A percentile compares a stretch with the other conserved stretches of the same genome.
Evolutionary conservation across 148 eudicot genomes (phyloP).

Genomic region (Camellia japonica): DNA sequence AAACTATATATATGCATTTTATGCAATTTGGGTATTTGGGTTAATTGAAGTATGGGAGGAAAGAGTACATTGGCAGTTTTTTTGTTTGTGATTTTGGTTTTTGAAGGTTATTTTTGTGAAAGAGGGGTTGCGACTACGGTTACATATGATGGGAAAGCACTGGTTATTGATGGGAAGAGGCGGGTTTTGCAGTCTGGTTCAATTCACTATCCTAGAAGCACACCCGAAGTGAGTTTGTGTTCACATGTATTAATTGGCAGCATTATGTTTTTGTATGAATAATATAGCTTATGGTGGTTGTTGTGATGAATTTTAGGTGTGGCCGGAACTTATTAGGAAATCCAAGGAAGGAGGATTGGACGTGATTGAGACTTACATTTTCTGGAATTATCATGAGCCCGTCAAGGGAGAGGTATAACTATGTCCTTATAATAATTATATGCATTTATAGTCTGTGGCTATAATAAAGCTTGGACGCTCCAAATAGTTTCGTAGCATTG

Average conservation of each 20-base stretch:
- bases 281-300: slow-evolving; percentile 13
- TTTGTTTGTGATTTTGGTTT: slow-evolving; percentile 22
- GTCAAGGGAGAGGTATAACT: slow-evolving; percentile 41
- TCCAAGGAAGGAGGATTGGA: slow-evolving; percentile 61
- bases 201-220: slow-evolving; percentile 47
- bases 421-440: background rate
- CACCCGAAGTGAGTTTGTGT: slow-evolving; percentile 40
- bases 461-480: too few relatives aligned
- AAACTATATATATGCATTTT: slow-evolving; percentile 1
- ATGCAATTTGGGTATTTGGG: background rate
- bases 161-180: slow-evolving; percentile 53
- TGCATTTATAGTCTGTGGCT: background rate
- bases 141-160: slow-evolving; percentile 45
- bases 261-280: background rate
- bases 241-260: background rate
- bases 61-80: background rate
- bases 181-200: slow-evolving; percentile 51
- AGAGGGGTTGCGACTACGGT: slow-evolving; percentile 28
- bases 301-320: slow-evolving; percentile 30
- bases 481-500: too few relatives aligned
- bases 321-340: slow-evolving; percentile 52
- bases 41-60: slow-evolving; percentile 15
- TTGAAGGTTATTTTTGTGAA: slow-evolving; percentile 21
- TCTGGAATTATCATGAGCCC: slow-evolving; percentile 60
- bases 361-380: slow-evolving; percentile 50